Conservation (phyloP, 2,329 filamentous ascomycete genomes). For the Trichocomaceae sp. region DNA sequence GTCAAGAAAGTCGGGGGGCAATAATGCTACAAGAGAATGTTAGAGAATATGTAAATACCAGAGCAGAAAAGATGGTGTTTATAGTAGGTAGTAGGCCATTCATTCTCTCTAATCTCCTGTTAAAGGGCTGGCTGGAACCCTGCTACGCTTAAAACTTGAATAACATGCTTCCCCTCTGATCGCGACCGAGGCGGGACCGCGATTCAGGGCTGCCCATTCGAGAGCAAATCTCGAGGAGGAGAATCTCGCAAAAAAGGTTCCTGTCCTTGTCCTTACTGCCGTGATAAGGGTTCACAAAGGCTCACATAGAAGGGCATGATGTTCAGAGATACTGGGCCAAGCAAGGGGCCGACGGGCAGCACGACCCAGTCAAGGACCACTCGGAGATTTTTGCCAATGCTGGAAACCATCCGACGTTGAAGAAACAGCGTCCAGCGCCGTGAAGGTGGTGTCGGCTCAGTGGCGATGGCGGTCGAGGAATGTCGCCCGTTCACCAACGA, state of each 20-base stretch:
- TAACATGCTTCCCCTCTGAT: constrained; percentile 23
- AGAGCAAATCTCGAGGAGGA: constrained; percentile 24
- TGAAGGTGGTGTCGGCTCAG: constrained; percentile 20
- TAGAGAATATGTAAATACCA: constrained; percentile 36
- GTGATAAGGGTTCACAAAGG: constrained; percentile 33
- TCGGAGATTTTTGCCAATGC: constrained; percentile 31
- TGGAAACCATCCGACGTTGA: constrained; percentile 12
- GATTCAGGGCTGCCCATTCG: constrained; percentile 26
- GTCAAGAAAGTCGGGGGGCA: constrained; percentile 27
- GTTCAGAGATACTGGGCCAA: constrained; percentile 23
- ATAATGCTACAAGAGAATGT: constrained; percentile 35
- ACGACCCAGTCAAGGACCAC: constrained; percentile 31
- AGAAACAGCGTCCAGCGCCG: constrained; percentile 17
- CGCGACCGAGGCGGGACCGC: constrained; percentile 21
- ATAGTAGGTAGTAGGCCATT: constrained; percentile 32
- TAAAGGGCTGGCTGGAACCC: constrained; percentile 28
- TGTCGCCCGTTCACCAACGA: constrained; percentile 23
- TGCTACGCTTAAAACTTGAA: constrained; percentile 29
- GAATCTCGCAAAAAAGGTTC: constrained; percentile 23
- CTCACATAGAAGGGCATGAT: constrained; percentile 28
- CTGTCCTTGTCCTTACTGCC: constrained; percentile 30
- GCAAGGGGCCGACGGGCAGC: constrained; percentile 31
- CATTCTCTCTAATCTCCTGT: constrained; percentile 18
- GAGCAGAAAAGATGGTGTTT: constrained; percentile 38
- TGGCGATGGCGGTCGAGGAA: constrained; percentile 30